These are phyloP conservation scores for Aureobasidium sp. DNA, from an alignment of 2,329 filamentous ascomycete genomes.

Conservation along the genomic window DNA sequence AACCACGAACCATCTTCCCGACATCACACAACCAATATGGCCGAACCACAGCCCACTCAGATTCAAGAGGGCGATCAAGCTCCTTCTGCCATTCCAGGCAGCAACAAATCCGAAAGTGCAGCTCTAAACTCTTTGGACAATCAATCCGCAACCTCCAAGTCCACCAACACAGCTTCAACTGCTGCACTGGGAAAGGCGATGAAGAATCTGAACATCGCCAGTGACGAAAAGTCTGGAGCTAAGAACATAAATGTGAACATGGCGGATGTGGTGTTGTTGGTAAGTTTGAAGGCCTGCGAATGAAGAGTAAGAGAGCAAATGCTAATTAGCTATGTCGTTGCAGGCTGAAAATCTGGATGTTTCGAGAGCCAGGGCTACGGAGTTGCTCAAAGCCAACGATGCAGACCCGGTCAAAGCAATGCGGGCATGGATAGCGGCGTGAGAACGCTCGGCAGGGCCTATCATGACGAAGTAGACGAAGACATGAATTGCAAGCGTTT, in stretches of 20 bases:
- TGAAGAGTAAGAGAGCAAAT: not conserved
- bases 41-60: constrained; percentile 53
- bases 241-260: constrained; percentile 63
- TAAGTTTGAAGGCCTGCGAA: too few relatives aligned
- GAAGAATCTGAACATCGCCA: constrained; percentile 47
- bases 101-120: constrained; percentile 68
- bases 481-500: not conserved
- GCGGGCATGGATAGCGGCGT: constrained; percentile 47
- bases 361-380: constrained; percentile 63
- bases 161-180: constrained; percentile 56
- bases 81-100: constrained; percentile 47
- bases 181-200: constrained; percentile 67
- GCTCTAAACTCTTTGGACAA: constrained; percentile 64
- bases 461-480: not conserved
- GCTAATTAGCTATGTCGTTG: constrained; percentile 16
- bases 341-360: constrained; percentile 67
- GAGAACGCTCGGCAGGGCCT: not conserved
- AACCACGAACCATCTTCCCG: not conserved
- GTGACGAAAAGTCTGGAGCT: not conserved
- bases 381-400: constrained; percentile 64
- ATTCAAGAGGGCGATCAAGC: constrained; percentile 55
- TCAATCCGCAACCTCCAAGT: constrained; percentile 35
- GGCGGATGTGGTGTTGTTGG: constrained; percentile 63
- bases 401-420: constrained; percentile 64
- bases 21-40: constrained; percentile 39